Evolutionary conservation across 2,329 filamentous ascomycete genomes (phyloP), one percentile per base, ranked within the genome.

Genomic region (Ophiocordyceps camponoti-saundersi): DNA sequence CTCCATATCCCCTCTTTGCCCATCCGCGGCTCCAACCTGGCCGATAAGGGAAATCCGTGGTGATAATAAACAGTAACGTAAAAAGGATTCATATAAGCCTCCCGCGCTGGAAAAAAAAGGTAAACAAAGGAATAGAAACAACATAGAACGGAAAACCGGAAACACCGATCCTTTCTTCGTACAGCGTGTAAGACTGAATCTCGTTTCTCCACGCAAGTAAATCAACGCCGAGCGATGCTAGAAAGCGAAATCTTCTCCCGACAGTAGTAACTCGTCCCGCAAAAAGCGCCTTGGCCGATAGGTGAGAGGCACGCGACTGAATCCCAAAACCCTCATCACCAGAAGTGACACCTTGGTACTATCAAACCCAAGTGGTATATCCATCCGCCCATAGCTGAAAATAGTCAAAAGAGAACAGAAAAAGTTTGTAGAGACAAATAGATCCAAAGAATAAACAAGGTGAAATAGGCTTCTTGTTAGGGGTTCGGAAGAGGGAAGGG

Each of bases 311-410:
- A 26, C 4, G 8, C 5, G 8, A 26, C 4, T 5, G 8, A 16
- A 39, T 18, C 34, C 16, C 8, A 18, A 16, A 13, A 11, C 18
- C n/a, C 11, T 11, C 11, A 20, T 11, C 11, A 11, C n/a, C 36
- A 11, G 2, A n/a, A 29, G 20, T 42, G 46, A 49, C 44, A 47
- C 44, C 51, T 51, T 53, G 57, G 54, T 59, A 49, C 56, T 58
- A 56, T 55, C 47, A 47, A 51, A 55, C 55, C 56, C 55, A 52
- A 48, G 49, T 56, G 56, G 57, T 61, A 61, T 59, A 53, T 60
- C 54, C 55, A 51, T 40, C 49, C 52, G 46, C 44, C 20, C 23
- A 46, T 46, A 18, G 42, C 43, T 26, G 42, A 30, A 29, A 20
- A 47, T 29, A 42, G 29, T 42, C 13, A 47, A 49, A 40, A 20